Percentiles rank a stretch among this genome's conserved stretches.
These are phyloP conservation scores for Conringia planisiliqua DNA, from an alignment of 345 rosid genomes.

Conservation along the genomic window DNA sequence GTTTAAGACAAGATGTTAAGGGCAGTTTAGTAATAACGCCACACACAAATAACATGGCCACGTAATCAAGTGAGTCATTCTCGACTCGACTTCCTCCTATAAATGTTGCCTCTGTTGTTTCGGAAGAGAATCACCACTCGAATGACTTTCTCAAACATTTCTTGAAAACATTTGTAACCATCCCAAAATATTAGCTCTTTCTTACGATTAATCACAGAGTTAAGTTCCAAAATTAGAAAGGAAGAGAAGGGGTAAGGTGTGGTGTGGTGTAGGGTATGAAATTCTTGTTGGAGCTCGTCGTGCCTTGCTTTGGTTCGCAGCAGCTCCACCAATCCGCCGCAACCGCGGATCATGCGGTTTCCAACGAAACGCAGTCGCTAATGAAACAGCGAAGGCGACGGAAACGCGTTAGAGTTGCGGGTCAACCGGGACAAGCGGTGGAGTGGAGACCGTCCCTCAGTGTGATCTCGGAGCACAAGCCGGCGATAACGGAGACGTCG, in stretches of 20 bases:
- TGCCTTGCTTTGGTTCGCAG: conserved; percentile 43
- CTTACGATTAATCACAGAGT: background rate
- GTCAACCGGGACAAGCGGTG: conserved; percentile 15
- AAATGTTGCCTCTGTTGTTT: background rate
- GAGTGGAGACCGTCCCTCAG: conserved; percentile 69
- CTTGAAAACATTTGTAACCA: background rate
- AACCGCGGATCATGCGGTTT: conserved; percentile 8
- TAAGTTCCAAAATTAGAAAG: background rate
- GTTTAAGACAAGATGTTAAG: background rate
- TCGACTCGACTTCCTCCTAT: conserved; percentile 9
- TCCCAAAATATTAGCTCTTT: background rate
- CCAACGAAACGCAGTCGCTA: conserved; percentile 33
- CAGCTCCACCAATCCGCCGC: conserved; percentile 10
- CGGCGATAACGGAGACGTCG: conserved; percentile 25
- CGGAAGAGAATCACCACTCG: background rate
- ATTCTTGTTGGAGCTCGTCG: conserved; percentile 49
- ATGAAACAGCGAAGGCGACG: conserved; percentile 27
- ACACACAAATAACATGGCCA: conserved; percentile 2
- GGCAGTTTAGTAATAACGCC: background rate
- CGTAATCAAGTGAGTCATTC: conserved; percentile 23
- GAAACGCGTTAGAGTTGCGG: conserved; percentile 31
- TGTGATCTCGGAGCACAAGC: conserved; percentile 56
- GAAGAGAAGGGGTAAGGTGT: background rate
- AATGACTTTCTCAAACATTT: background rate
- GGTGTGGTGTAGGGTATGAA: conserved; percentile 38